Base-by-base conservation (phyloP, 345 rosid species). In the Arabis alpina region DNA sequence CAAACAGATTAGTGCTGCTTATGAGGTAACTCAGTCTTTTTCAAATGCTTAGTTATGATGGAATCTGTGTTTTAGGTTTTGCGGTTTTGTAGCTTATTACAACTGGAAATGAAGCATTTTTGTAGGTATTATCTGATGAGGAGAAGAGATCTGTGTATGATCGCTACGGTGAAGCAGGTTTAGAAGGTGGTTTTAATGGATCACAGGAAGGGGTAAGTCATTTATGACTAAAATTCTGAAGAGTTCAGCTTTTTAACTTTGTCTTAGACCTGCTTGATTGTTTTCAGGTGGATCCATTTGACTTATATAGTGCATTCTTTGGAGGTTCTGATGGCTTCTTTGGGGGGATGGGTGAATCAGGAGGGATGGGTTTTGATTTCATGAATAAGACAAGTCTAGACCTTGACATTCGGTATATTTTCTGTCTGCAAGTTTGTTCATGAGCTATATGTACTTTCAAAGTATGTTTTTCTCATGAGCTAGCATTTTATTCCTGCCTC, bases 1-100 rank as follows among this genome's bases (percentile, higher is more conserved):
- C 76, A 91, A 93, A 79, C 84, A 93, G 83, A 88, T 93, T 63
- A 93, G 97, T 79, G 95, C 98, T 64, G 98, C 98, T 7, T 91
- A 93, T 68, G 96, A 93, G 96, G 97, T 91, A 81, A 74, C 44
- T 56, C 13, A 32, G 66, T 12, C 65, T 55, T 57, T n/a, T 34
- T 45, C 51, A 13, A 13, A 50, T 28, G 27, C 37, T 48, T 53
- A 10, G 61, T 54, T 24, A 23, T 72, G 13, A 4, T 66, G 40
- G 10, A 39, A 24, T 49, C 47, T 36, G 25, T 1, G 12, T 32
- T 13, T 23, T 48, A 1, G 7, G 25, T 59, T 58, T 0, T 52
- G 45, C 23, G 8, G 36, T 42, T 65, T 13, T 70, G 43, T 61
- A 27, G 27, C 76, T 61, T 66, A 52, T 64, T 66, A 37, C 30